A percentile compares a stretch with the other conserved stretches of the same genome.
Evolutionary conservation across 345 rosid species (phyloP).

Genomic region (Syzygium jambos): DNA sequence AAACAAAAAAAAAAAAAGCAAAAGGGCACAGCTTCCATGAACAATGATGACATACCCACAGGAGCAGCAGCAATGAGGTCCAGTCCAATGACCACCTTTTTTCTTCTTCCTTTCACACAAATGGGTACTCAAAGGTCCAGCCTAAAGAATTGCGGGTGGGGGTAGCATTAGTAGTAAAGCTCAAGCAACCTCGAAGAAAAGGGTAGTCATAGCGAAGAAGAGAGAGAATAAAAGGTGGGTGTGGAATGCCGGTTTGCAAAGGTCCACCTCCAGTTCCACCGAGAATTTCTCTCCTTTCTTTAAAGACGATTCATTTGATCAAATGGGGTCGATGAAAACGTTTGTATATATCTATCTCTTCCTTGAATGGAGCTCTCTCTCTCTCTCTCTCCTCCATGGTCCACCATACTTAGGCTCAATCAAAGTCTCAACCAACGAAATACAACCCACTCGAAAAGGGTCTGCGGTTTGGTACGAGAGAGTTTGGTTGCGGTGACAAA

Average conservation of each 20-base stretch:
- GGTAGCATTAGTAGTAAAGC: conserved; percentile 25
- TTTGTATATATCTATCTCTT: neutral
- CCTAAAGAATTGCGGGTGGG: neutral
- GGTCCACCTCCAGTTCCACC: conserved; percentile 32
- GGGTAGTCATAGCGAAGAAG: neutral
- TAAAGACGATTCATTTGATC: neutral
- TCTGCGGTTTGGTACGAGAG: neutral
- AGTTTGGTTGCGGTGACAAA: neutral
- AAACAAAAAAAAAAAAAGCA: neutral
- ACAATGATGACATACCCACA: conserved; percentile 18
- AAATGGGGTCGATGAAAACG: neutral
- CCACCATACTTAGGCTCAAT: neutral
- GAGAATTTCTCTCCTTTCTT: neutral
- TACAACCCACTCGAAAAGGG: neutral
- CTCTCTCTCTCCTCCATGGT: neutral
- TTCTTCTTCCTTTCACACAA: conserved; percentile 2
- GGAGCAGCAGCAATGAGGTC: conserved; percentile 1
- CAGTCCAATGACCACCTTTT: neutral
- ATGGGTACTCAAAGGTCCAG: conserved; percentile 15
- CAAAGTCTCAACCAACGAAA: neutral
- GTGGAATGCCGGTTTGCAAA: conserved; percentile 6
- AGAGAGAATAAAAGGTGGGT: conserved; percentile 22
- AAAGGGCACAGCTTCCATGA: neutral
- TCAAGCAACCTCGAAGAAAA: conserved; percentile 23
- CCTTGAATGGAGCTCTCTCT: neutral